phyloP scores from a whole-genome alignment of 345 rosid species.

The Populus nigra region DNA sequence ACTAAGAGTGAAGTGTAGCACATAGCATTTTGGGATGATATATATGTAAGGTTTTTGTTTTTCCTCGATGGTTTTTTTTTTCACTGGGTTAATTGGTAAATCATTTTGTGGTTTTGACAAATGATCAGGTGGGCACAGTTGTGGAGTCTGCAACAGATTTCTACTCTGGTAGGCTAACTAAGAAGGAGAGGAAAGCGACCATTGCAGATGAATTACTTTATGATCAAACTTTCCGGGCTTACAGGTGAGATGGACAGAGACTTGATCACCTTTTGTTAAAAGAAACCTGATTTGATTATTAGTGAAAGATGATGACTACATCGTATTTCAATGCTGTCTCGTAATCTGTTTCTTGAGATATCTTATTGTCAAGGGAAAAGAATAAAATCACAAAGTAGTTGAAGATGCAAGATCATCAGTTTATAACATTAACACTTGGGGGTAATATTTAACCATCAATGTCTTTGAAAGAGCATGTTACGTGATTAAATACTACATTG shows the following conservation, averaged over 20 bases:
- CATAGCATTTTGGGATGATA: background rate
- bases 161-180: slow-evolving; percentile 61
- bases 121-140: slow-evolving; percentile 76
- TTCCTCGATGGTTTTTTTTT: background rate
- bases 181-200: slow-evolving; percentile 77
- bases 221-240: slow-evolving; percentile 46
- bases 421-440: background rate
- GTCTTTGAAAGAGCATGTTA: background rate
- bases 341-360: background rate
- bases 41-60: background rate
- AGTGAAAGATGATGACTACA: background rate
- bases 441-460: background rate
- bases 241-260: slow-evolving; percentile 48
- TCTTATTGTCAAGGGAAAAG: background rate
- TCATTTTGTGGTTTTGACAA: slow-evolving; percentile 6
- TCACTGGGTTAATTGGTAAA: background rate
- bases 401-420: background rate
- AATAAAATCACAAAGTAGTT: background rate
- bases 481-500: background rate
- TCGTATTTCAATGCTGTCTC: background rate
- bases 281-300: background rate
- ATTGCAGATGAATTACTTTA: slow-evolving; percentile 83
- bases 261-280: background rate
- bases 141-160: slow-evolving; percentile 63
- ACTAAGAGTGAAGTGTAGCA: background rate